Percentiles rank a stretch among this genome's conserved stretches.
Conservation (phyloP, 768 basidiomycete genomes). For the Russula brevipes region DNA sequence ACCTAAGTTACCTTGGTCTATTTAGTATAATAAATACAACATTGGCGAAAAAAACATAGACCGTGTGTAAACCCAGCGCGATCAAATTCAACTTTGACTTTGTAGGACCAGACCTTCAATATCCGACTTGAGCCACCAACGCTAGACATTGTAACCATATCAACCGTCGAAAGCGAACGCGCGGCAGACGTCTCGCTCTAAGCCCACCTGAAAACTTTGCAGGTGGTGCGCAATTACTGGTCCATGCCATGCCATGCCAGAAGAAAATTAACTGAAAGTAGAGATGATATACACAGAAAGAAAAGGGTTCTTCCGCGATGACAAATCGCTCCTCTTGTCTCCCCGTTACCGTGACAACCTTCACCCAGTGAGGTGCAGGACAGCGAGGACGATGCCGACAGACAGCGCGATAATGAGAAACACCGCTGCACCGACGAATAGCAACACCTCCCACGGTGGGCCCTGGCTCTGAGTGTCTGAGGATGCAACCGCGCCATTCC, state of each 20-base stretch:
- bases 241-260: not conserved
- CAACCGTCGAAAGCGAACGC: no score
- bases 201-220: not conserved
- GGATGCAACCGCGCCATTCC: not conserved
- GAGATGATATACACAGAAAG: not conserved
- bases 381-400: slow-evolving; percentile 20
- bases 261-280: slow-evolving; percentile 6
- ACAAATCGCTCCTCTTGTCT: not conserved
- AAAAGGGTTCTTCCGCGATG: not conserved
- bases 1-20: not conserved
- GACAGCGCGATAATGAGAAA: slow-evolving; percentile 23
- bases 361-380: slow-evolving; percentile 21
- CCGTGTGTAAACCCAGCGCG: no score
- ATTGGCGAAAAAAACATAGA: not conserved
- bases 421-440: slow-evolving; percentile 24
- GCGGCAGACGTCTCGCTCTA: not conserved
- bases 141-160: no score
- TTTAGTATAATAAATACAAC: slow-evolving; percentile 12
- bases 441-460: slow-evolving; percentile 29
- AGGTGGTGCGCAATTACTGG: not conserved
- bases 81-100: no score
- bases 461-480: slow-evolving; percentile 1
- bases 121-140: no score
- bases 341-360: not conserved
- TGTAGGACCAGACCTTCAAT: no score